A percentile compares a stretch with the other conserved stretches of the same genome.
phyloP scores from a whole-genome alignment of 179 eudicot species.

The Camellia oleifera region DNA sequence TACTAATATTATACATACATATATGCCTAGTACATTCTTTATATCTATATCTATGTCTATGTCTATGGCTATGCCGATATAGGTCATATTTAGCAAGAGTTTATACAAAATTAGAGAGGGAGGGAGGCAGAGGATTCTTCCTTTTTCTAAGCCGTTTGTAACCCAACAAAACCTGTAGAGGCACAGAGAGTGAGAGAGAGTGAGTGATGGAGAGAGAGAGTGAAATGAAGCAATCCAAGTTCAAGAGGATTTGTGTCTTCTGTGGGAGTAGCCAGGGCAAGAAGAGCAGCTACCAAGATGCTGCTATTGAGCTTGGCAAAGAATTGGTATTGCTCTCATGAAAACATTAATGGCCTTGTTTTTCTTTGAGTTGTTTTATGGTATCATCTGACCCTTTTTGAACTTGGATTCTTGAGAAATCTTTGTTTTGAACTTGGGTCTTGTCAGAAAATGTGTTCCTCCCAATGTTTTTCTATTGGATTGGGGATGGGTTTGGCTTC shows the following conservation, averaged over 20 bases:
- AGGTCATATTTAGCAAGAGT: conserved; percentile 8
- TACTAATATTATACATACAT: not conserved
- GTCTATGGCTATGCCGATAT: not conserved
- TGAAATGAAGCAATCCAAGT: conserved; percentile 50
- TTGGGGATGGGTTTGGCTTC: conserved; percentile 14
- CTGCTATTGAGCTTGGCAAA: conserved; percentile 75
- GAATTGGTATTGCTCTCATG: conserved; percentile 55
- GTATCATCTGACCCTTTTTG: not conserved
- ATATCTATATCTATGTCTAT: not conserved
- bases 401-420: conserved; percentile 8
- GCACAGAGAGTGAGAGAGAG: not conserved
- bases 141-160: conserved; percentile 6
- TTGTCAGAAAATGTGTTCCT: conserved; percentile 1
- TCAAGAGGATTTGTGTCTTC: conserved; percentile 77
- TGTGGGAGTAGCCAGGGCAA: conserved; percentile 93
- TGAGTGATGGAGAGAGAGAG: conserved; percentile 50
- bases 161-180: not conserved
- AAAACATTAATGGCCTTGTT: not conserved
- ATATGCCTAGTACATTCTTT: not conserved
- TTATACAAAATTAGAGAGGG: not conserved
- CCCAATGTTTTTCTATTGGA: not conserved
- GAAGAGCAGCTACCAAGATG: conserved; percentile 73
- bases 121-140: conserved; percentile 14
- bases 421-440: conserved; percentile 13
- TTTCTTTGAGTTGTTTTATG: not conserved